phyloP scores from a whole-genome alignment of 2,329 filamentous ascomycete species.

The Colletotrichum orbiculare region DNA sequence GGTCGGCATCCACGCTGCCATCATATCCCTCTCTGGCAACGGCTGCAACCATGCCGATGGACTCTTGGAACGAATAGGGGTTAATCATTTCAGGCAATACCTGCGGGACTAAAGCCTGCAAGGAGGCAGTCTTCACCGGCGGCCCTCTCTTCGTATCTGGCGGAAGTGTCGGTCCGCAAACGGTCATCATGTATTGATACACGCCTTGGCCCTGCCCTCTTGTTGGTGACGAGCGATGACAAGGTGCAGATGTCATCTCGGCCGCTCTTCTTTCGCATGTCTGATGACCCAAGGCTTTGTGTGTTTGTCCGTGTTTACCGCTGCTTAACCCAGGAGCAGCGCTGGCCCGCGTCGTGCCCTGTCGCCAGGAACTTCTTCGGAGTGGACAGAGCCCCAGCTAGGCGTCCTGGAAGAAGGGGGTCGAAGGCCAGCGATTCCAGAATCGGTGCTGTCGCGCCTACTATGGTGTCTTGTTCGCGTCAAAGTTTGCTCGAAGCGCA shows the following conservation, averaged over 20 bases:
- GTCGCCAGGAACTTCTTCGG: no score
- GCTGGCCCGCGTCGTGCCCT: background rate
- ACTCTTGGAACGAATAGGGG: constrained; percentile 21
- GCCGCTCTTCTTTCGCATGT: constrained; percentile 7
- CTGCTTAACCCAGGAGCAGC: background rate
- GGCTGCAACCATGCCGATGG: constrained; percentile 10
- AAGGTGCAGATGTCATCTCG: constrained; percentile 36
- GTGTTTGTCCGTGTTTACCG: constrained; percentile 1
- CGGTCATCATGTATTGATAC: constrained; percentile 7
- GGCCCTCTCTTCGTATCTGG: background rate
- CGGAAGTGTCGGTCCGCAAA: constrained; percentile 34
- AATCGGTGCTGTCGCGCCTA: no score
- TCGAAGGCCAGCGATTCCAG: no score
- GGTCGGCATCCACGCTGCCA: constrained; percentile 4
- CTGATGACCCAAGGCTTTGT: constrained; percentile 7
- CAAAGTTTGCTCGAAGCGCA: no score
- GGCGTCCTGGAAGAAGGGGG: no score
- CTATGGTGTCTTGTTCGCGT: no score
- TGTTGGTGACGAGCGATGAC: constrained; percentile 34
- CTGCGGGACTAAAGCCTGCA: constrained; percentile 15
- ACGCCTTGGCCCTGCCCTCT: constrained; percentile 3
- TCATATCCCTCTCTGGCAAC: constrained; percentile 8
- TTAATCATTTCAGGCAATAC: constrained; percentile 4
- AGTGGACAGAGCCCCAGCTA: no score
- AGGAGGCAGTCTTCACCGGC: background rate